Conservation (phyloP, 208 protist species). For the Crithidia brevicula region DNA sequence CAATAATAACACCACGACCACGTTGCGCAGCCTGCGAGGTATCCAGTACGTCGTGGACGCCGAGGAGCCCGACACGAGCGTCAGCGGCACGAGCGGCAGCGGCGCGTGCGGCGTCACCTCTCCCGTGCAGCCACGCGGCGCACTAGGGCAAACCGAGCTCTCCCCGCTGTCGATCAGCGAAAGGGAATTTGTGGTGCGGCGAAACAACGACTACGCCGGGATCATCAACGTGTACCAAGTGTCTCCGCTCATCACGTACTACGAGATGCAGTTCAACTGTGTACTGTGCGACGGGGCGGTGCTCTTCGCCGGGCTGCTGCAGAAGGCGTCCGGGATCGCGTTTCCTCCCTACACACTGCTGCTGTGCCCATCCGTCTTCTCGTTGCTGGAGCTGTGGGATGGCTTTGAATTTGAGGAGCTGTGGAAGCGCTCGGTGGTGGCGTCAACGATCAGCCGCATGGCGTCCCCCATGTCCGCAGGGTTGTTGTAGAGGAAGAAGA, state of each 20-base stretch:
- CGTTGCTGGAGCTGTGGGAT: conserved; percentile 79
- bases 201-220: conserved; percentile 34
- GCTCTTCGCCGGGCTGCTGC: conserved; percentile 50
- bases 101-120: neutral
- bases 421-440: conserved; percentile 30
- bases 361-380: conserved; percentile 77
- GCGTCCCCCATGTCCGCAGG: conserved; percentile 19
- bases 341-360: conserved; percentile 76
- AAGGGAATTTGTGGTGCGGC: conserved; percentile 38
- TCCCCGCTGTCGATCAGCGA: conserved; percentile 14
- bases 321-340: conserved; percentile 46
- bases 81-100: neutral
- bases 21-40: conserved; percentile 9
- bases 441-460: conserved; percentile 1
- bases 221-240: conserved; percentile 75
- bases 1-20: neutral
- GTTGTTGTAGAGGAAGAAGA: conserved; percentile 2
- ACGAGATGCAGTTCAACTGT: conserved; percentile 76
- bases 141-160: neutral
- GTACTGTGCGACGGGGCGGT: conserved; percentile 62
- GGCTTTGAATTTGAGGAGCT: conserved; percentile 69
- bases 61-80: conserved; percentile 21
- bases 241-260: conserved; percentile 64
- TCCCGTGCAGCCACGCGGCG: neutral
- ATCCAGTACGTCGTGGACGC: conserved; percentile 12